Base-by-base conservation (phyloP, 129 eudicot species). In the Ambrosia artemisiifolia region DNA sequence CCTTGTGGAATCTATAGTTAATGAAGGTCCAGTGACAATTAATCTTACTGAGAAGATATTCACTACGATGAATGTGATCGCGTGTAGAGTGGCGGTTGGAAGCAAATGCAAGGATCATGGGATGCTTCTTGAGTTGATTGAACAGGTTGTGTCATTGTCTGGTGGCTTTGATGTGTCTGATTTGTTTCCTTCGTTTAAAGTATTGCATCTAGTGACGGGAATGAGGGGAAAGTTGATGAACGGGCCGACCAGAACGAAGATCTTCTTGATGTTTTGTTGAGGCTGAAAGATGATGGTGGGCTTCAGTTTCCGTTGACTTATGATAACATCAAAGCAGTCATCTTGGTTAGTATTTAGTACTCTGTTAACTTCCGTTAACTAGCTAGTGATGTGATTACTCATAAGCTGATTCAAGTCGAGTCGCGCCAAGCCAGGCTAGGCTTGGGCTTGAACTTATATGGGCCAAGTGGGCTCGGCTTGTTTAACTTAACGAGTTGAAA, bases 251-350 rank as follows among this genome's bases (percentile, higher is more conserved):
- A 8, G 0, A 7, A 54, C 7, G 12, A 54, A 20, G 62, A 55
- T 9, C 34, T 55, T 19, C 62, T 55, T 55, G 62, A 55, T 20
- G 62, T 55, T 55, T 11, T 55, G 62, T 55, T 55, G 62, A 55
- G 62, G 62, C 5, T 55, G 9, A 55, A 55, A 55, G 62, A 55
- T 9, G 62, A 55, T 10, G 62, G 35, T 19, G 62, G 34, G 14
- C 62, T 55, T 55, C 34, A 55, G 34, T 55, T 55, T 55, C 62
- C 34, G 7, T 55, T 55, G 62, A 55, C 14, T 55, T 18, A 19
- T 20, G 62, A 55, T 55, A 55, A 55, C 62, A 55, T 55, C 34
- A 55, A 55, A 55, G 62, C 62, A 19, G 34, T 55, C n/a, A 19
- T 55, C 0, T 2, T 55, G 62, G 62, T 55, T 0, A 20, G 62